phyloP scores from a whole-genome alignment of 2,329 filamentous ascomycete genomes.

The Fusarium pseudocircinatum region DNA sequence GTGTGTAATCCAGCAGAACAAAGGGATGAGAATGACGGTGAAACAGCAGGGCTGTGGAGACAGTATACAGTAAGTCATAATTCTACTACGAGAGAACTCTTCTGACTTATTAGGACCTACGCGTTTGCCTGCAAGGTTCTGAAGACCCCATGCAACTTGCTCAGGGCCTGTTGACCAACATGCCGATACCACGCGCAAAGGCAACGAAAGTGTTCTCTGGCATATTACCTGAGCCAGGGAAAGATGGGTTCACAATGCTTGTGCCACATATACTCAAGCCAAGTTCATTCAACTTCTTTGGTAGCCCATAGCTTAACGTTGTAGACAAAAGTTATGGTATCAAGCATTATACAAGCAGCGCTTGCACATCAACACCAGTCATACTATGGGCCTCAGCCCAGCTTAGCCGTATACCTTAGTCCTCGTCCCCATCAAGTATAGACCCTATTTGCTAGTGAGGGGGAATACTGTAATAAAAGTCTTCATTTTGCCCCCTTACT shows the following conservation, averaged over 20 bases:
- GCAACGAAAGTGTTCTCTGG: background rate
- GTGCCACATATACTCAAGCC: background rate
- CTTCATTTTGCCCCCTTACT: no score
- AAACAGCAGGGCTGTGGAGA: fast-evolving
- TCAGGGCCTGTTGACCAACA: background rate
- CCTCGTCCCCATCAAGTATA: fast-evolving
- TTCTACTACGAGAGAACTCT: fast-evolving
- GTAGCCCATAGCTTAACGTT: no score
- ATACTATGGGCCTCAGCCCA: background rate
- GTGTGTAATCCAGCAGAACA: no score
- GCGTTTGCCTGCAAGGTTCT: fast-evolving
- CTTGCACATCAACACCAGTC: no score
- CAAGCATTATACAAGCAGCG: no score
- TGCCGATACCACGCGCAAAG: background rate
- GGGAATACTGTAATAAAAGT: no score
- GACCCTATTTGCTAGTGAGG: no score
- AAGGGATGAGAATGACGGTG: fast-evolving
- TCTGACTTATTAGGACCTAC: background rate
- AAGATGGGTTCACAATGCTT: background rate
- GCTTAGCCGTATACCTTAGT: background rate
- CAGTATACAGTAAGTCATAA: background rate
- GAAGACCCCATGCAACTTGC: background rate
- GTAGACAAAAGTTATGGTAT: no score
- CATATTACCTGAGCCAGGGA: fast-evolving
- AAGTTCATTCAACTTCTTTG: background rate